Conservation (phyloP, 768 basidiomycete genomes). For the Kwoniella shandongensis region DNA sequence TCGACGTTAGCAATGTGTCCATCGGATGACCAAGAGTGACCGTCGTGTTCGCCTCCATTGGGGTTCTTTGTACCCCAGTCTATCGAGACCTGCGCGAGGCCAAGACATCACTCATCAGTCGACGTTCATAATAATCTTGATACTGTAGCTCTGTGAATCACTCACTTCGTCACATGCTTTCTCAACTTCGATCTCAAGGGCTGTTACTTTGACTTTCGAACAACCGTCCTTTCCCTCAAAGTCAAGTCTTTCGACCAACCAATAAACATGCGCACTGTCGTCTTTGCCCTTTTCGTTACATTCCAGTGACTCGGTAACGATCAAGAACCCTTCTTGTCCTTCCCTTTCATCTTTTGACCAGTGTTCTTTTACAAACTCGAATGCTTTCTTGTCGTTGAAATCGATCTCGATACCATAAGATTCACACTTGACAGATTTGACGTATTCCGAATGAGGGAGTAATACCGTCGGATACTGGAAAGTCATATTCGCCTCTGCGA, state of each 20-base stretch:
- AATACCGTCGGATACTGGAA: constrained; percentile 17
- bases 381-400: constrained; percentile 3
- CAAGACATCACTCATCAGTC: too few species aligned
- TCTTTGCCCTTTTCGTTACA: constrained; percentile 4
- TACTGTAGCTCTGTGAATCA: too few species aligned
- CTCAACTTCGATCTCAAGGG: constrained; percentile 13
- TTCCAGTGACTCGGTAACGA: constrained; percentile 13
- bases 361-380: not conserved
- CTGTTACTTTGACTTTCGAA: constrained; percentile 2
- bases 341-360: not conserved
- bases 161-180: constrained; percentile 11
- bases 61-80: constrained; percentile 16
- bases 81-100: not conserved
- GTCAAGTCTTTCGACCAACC: constrained; percentile 11
- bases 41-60: not conserved
- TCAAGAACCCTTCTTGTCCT: not conserved
- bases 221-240: not conserved
- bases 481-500: constrained; percentile 17
- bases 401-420: constrained; percentile 9
- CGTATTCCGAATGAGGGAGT: constrained; percentile 10
- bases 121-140: too few species aligned
- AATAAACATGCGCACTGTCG: constrained; percentile 12
- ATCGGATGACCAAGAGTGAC: not conserved
- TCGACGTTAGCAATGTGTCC: not conserved
- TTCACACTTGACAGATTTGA: constrained; percentile 5